These are phyloP conservation scores for Exophiala bonariae DNA, from an alignment of 2,329 filamentous ascomycete species.

Conservation along the genomic window DNA sequence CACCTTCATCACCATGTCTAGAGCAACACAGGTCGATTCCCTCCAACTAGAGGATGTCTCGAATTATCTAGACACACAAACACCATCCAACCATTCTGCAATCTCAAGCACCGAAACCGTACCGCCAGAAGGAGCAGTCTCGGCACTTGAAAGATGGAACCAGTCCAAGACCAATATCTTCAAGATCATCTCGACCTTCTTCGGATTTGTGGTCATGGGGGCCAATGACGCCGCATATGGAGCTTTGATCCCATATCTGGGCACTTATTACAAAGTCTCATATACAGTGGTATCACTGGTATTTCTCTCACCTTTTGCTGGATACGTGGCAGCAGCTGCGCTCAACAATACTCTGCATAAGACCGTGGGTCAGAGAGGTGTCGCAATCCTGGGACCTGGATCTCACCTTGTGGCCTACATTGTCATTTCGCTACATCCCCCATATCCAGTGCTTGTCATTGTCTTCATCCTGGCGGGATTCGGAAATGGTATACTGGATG, in stretches of 20 bases:
- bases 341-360: slow-evolving; percentile 43
- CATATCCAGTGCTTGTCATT: slow-evolving; percentile 39
- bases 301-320: slow-evolving; percentile 49
- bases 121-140: slow-evolving; percentile 28
- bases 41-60: slow-evolving; percentile 5
- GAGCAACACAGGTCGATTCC: no score
- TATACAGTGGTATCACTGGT: slow-evolving; percentile 48
- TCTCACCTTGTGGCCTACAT: slow-evolving; percentile 35
- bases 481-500: slow-evolving; percentile 45
- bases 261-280: slow-evolving; percentile 41
- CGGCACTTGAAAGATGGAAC: slow-evolving; percentile 39
- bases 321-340: slow-evolving; percentile 45
- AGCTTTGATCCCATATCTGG: slow-evolving; percentile 42
- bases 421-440: slow-evolving; percentile 38
- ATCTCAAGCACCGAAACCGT: slow-evolving; percentile 8
- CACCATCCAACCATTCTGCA: not conserved
- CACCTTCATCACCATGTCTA: no score
- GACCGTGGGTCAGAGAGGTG: slow-evolving; percentile 64
- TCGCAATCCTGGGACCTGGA: slow-evolving; percentile 62
- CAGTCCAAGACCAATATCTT: slow-evolving; percentile 47
- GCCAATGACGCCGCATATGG: slow-evolving; percentile 57
- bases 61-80: not conserved
- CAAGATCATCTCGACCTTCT: slow-evolving; percentile 53
- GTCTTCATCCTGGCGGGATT: slow-evolving; percentile 40
- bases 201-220: slow-evolving; percentile 55